Evolutionary conservation across 148 eudicot genomes (phyloP), one percentile per base, ranked within the genome.

Genomic region (Silene latifolia): DNA sequence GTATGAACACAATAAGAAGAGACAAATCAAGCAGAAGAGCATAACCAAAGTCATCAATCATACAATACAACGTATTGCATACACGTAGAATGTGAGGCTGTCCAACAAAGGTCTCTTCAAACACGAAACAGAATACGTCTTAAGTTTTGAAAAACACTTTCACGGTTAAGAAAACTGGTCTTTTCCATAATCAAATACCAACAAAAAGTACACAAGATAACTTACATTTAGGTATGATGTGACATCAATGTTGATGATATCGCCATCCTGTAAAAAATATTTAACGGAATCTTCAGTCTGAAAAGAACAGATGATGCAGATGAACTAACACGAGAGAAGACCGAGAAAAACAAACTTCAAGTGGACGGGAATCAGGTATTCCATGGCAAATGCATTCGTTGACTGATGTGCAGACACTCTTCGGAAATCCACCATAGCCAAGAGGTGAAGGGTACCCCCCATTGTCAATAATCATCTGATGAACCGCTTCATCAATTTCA

Each of bases 311-410:
- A 59, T 51, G 19, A 63, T 25, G 42, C 60, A 73, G 19, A 44
- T 46, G 20, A 27, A n/a, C 14, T 15, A 18, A 10, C 56, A 58
- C 32, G 56, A 12, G 20, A 19, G 54, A 44, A 60, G 35, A 53
- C 48, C 32, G 58, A 69, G 69, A 6, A 61, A 20, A 67, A 70
- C 84, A 69, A 82, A 95, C 99, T 97, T 95, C 92, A 74, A 95
- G 97, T 24, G 86, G 80, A 46, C 94, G 90, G 68, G 99, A 95
- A 92, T 95, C 99, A 46, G 99, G 99, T 72, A 95, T 95, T 68
- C 99, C 99, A 82, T 95, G 99, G 88, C 99, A 95, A 82, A 95
- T 92, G 82, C 99, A 95, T 81, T 95, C 99, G 71, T 95, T 95
- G 68, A 92, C 91, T n/a, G 99, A 95, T 63, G 99, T 95, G 74